Evolutionary conservation across 768 basidiomycete species (phyloP), one percentile per base, ranked within the genome.

Genomic region (Wakefieldia striispora): DNA sequence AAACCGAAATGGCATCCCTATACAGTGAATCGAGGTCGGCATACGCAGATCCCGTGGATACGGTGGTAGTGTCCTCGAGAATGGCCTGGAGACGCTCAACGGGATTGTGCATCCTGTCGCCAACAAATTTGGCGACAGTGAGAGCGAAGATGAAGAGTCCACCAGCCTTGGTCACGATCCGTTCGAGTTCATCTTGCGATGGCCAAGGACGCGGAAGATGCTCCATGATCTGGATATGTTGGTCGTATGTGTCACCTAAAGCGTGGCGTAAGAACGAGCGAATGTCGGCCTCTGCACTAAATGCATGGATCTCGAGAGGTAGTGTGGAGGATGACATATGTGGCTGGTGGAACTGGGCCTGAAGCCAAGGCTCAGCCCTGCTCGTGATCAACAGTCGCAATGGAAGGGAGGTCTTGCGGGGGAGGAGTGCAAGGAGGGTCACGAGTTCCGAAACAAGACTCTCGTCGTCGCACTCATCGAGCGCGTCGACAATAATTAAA

Each of bases 91-190:
- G 40, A 21, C 59, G 56, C 10, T 40, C 19, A 8, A 40, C 23
- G 2, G 59, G 59, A 38, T 55, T 40, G 21, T 54, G 59, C 14
- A 53, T 54, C 29, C 36, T 49, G 20, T 47, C 53, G 24, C 57
- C 58, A 0, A 64, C 49, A n/a, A 62, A 68, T 29, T 62, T 64
- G 43, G 62, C 52, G 17, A 67, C 60, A 0, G 65, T 67, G 9
- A 59, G 50, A 1, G 65, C 65, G 24, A 66, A 65, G 6, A 67
- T 60, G 36, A 69, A 69, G 20, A 67, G 42, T 16, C 66, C 62
- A 1, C 46, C 58, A 6, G 64, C 49, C 24, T 56, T 58, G 20
- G 31, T 45, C 16, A 67, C 59, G 0, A 55, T 40, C 6, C 29
- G 44, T 9, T 62, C 60, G 13, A 67, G 47, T 4, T 58, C 59